Base-by-base conservation (phyloP, 129 eudicot species). In the Dittrichia graveolens region DNA sequence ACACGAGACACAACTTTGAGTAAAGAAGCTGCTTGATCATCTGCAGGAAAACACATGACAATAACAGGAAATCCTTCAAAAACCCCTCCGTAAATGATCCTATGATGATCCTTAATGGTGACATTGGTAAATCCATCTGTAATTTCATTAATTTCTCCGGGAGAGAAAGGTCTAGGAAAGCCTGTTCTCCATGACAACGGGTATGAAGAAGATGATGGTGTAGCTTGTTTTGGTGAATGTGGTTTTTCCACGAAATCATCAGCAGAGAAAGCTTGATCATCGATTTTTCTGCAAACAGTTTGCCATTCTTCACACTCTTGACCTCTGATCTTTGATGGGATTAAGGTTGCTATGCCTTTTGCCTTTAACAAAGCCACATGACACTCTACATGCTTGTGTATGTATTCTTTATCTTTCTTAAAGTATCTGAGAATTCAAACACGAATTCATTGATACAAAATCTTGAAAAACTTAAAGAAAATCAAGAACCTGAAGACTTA, bases 381-480 rank as follows among this genome's bases (percentile, higher is more conserved):
- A 74, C 83, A 84, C n/a, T 79, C 75, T 11, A 84, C 88, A 40
- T 84, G 76, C 40, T 71, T 74, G 55, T 77, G 81, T 76, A 84
- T 84, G 12, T 72, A 80, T 73, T 73, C 83, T 77, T 80, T 84
- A 62, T 80, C 78, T 69, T 78, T 81, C 79, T 59, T 81, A 61
- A 81, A 71, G 71, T 72, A 68, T 61, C 86, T 82, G 74, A 39
- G 46, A 35, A 54, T 52, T 50, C 6, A 62, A 42, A 60, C 72
- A 50, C 8, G 7, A 72, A 54, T 67, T 49, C 47, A 54, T 81
- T 35, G 44, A 55, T 19, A 52, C 13, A 55, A 72, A 39, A 13
- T 18, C 19, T 56, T 48, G 40, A n/a, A 45, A 35, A 0, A 16
- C 4, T 14, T 14, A 16, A 61, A 34, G 46, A 37, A 52, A 57